Conservation (phyloP, 768 basidiomycete species). For the Naematelia encephala region DNA sequence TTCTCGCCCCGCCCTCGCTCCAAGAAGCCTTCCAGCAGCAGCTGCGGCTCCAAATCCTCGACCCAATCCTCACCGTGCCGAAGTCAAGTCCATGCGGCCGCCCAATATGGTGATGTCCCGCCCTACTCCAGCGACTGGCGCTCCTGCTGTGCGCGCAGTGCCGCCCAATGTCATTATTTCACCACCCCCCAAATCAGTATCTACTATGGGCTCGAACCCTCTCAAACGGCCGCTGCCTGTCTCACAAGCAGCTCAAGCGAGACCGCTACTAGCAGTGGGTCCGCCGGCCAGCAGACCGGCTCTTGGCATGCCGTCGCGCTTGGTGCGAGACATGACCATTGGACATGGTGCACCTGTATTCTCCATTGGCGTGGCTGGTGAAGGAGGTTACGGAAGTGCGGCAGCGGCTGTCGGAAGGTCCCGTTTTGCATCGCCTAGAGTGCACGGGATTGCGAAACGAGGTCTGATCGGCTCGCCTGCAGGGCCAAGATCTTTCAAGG, state of each 20-base stretch:
- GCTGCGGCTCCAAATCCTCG: neutral
- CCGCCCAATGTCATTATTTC: neutral
- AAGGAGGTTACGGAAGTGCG: neutral
- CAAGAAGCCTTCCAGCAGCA: neutral
- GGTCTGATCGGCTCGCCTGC: conserved; percentile 1
- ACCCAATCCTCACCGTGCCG: neutral
- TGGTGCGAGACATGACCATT: conserved; percentile 13
- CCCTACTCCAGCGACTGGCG: neutral
- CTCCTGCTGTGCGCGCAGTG: neutral
- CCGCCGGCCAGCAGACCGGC: conserved; percentile 7
- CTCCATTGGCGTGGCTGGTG: conserved; percentile 19
- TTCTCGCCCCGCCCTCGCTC: neutral
- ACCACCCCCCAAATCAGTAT: neutral
- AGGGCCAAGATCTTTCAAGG: conserved; percentile 15
- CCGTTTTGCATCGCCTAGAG: neutral
- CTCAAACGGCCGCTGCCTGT: conserved; percentile 10
- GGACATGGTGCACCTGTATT: conserved; percentile 11
- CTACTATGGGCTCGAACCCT: conserved; percentile 7
- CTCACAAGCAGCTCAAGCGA: neutral
- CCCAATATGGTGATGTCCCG: neutral
- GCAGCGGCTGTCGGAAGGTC: neutral
- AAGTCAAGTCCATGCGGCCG: neutral
- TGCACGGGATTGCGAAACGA: neutral
- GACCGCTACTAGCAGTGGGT: neutral
- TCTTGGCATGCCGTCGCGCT: conserved; percentile 29